These are phyloP conservation scores for Didymella segeticola DNA, from an alignment of 2,329 filamentous ascomycete genomes.

Conservation along the genomic window DNA sequence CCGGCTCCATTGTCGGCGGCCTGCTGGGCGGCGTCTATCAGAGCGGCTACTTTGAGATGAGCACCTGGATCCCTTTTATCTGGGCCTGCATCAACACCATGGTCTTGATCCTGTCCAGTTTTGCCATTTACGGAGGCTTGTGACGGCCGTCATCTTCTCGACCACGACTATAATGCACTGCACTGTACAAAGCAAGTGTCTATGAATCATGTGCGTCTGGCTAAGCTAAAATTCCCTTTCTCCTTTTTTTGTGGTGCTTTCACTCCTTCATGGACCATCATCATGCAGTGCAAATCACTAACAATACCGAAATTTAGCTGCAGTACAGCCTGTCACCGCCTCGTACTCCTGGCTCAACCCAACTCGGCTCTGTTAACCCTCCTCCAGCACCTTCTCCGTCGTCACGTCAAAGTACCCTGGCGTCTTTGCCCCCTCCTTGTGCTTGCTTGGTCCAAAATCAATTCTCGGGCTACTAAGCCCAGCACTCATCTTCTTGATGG, in stretches of 20 bases:
- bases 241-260: too few species aligned
- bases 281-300: too few species aligned
- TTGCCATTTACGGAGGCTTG: conserved; percentile 89
- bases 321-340: too few species aligned
- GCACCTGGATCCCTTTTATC: conserved; percentile 89
- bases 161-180: too few species aligned
- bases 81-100: conserved; percentile 88
- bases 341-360: too few species aligned
- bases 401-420: conserved; percentile 5
- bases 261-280: too few species aligned
- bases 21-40: conserved; percentile 87
- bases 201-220: too few species aligned
- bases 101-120: conserved; percentile 83
- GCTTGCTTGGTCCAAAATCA: conserved; percentile 7
- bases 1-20: conserved; percentile 80
- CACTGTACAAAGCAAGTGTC: too few species aligned
- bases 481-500: conserved; percentile 35
- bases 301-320: too few species aligned
- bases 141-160: too few species aligned
- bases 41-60: conserved; percentile 86
- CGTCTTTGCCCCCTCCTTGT: not conserved
- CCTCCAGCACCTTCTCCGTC: not conserved
- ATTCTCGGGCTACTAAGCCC: conserved; percentile 29
- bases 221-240: too few species aligned
- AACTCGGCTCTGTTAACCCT: not conserved